Conservation (phyloP, 345 rosid genomes). For the Gossypium thurberi region DNA sequence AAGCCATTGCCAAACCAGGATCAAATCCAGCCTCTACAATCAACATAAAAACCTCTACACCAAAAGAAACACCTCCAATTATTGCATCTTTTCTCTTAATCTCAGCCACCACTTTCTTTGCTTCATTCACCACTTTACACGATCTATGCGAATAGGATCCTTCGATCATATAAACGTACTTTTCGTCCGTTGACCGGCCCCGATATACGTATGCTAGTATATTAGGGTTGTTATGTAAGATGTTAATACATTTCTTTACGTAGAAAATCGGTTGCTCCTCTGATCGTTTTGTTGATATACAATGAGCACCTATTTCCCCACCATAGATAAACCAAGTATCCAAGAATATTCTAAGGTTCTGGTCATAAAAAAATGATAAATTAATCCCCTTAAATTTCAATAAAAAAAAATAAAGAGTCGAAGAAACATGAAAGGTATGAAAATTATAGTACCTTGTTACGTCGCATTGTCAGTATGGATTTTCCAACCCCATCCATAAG, state of each 20-base stretch:
- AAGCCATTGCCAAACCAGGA: conserved; percentile 70
- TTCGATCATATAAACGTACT: conserved; percentile 40
- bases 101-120: conserved; percentile 54
- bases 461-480: conserved; percentile 53
- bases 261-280: conserved; percentile 40
- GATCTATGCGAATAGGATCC: conserved; percentile 64
- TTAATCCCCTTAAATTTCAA: neutral
- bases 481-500: conserved; percentile 79
- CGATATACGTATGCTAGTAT: conserved; percentile 37
- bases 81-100: conserved; percentile 58
- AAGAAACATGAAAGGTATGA: neutral
- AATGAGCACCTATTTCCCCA: conserved; percentile 32
- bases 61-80: conserved; percentile 44
- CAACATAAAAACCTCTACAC: conserved; percentile 63
- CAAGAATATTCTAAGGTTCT: conserved; percentile 34
- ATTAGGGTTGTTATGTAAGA: conserved; percentile 29
- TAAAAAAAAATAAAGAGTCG: neutral
- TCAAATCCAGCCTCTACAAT: conserved; percentile 48
- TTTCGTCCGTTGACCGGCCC: conserved; percentile 27
- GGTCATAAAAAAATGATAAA: conserved; percentile 1
- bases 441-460: conserved; percentile 49
- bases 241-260: conserved; percentile 39
- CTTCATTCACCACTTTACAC: conserved; percentile 49
- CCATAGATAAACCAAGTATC: conserved; percentile 58
- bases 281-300: conserved; percentile 1